Evolutionary conservation across 2,329 filamentous ascomycete genomes (phyloP), one percentile per base, ranked within the genome.

Genomic region (Microascus cirrosus): DNA sequence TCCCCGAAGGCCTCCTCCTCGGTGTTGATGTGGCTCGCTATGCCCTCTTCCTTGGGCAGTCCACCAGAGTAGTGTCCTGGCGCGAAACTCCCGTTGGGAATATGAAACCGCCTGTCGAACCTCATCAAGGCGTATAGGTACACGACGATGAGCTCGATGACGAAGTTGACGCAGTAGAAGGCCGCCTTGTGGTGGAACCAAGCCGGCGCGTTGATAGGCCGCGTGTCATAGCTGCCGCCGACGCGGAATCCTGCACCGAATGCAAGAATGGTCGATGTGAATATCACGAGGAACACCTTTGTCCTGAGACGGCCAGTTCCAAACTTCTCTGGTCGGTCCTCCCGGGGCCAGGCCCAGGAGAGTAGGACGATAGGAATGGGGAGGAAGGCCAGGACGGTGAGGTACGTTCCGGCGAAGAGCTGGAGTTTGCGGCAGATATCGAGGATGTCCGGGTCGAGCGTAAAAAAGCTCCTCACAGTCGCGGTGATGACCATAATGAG

Each of bases 111-210:
- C 61, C 78, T 77, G 68, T 95, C 91, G 61, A 94, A 84, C 35
- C 90, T 80, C 22, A 79, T 70, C 18, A 87, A 65, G 0, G 85
- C 78, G 70, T 89, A 93, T 10, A 85, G 72, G 57, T 77, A 79
- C 4, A 93, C 77, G 42, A 90, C 83, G 25, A 87, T 66, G 48
- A 92, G 73, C 70, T 95, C 91, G 42, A 92, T 76, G 18, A 74
- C 74, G 66, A 89, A 95, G 72, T 89, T 88, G 74, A 94, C 89
- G 66, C 84, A 72, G 73, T 94, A 95, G 74, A 90, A 95, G 64
- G 81, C 83, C 1, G 84, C 80, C 68, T 86, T 88, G 65, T 74
- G 74, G 64, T 90, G 80, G 67, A 85, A 93, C 79, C 85, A 88
- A 5, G 84, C 85, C 1, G 87, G 83, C 59, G 82, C 50, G 12